Percentiles rank a stretch among this genome's conserved stretches.
These are phyloP conservation scores for Hansenula sp. DNA, from an alignment of 1,139 yeast species.

Conservation along the genomic window DNA sequence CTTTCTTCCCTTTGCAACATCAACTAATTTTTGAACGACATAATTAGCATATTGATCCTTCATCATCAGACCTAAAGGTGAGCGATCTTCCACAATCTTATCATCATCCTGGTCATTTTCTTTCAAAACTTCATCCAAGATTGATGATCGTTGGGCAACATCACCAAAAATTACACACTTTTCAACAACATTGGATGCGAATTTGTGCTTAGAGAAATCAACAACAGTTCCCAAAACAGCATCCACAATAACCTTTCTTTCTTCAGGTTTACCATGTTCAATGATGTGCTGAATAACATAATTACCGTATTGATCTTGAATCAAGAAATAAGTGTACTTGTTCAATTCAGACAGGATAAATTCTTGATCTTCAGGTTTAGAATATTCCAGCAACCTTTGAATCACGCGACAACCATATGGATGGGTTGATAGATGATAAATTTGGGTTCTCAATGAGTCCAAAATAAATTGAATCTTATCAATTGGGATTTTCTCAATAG, in stretches of 20 bases:
- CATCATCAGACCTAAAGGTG: slow-evolving; percentile 83
- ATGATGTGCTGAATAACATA: slow-evolving; percentile 95
- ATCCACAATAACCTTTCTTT: slow-evolving; percentile 46
- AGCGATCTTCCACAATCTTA: slow-evolving; percentile 45
- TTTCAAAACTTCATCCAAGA: slow-evolving; percentile 42
- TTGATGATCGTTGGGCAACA: slow-evolving; percentile 52
- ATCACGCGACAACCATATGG: slow-evolving; percentile 98
- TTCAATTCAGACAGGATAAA: slow-evolving; percentile 69
- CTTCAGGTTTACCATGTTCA: slow-evolving; percentile 54
- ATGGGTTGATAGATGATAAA: slow-evolving; percentile 87
- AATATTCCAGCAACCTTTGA: slow-evolving; percentile 83
- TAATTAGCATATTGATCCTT: slow-evolving; percentile 97
- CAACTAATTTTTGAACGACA: slow-evolving; percentile 92
- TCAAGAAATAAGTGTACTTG: slow-evolving; percentile 68
- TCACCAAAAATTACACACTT: slow-evolving; percentile 81
- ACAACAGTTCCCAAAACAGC: slow-evolving; percentile 61
- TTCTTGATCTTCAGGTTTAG: slow-evolving; percentile 52
- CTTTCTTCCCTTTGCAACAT: slow-evolving; percentile 68
- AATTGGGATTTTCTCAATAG: slow-evolving; percentile 84
- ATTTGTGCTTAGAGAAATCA: slow-evolving; percentile 86
- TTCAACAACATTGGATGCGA: slow-evolving; percentile 97
- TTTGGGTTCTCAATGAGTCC: slow-evolving; percentile 71
- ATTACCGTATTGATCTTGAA: slow-evolving; percentile 96
- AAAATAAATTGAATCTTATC: slow-evolving; percentile 67
- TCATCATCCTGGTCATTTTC: slow-evolving; percentile 30